These are phyloP conservation scores for Solanum neorickii DNA, from an alignment of 257 asterid species.

Conservation along the genomic window DNA sequence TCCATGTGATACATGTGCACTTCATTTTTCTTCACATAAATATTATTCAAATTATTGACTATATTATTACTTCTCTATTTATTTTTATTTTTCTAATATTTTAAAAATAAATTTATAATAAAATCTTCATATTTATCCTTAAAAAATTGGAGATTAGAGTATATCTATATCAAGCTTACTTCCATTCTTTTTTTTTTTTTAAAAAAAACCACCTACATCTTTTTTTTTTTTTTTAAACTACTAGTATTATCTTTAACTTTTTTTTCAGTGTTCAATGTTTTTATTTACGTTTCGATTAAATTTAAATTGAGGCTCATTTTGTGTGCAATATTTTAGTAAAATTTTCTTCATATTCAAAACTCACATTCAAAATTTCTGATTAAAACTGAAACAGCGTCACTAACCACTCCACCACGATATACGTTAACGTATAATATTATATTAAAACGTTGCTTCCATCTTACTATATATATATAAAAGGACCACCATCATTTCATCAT, in stretches of 20 bases:
- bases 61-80: too few relatives aligned
- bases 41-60: not conserved
- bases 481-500: not conserved
- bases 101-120: too few relatives aligned
- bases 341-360: too few relatives aligned
- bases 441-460: not conserved
- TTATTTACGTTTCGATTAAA: too few relatives aligned
- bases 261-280: too few relatives aligned
- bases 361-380: too few relatives aligned
- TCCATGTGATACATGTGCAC: not conserved
- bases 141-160: not conserved
- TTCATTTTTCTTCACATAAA: not conserved
- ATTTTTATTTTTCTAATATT: not conserved
- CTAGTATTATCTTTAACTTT: not conserved
- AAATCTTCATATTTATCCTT: too few relatives aligned
- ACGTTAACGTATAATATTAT: not conserved
- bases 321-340: too few relatives aligned
- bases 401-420: not conserved
- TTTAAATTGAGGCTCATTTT: too few relatives aligned
- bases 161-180: not conserved
- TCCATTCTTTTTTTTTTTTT: too few relatives aligned
- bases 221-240: not conserved
- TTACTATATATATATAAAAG: not conserved
- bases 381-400: rapidly evolving
- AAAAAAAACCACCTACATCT: not conserved